Percentiles rank a stretch among this genome's conserved stretches.
Evolutionary conservation across 495 filamentous ascomycete species (phyloP).

Genomic region (Apodospora peruviana): DNA sequence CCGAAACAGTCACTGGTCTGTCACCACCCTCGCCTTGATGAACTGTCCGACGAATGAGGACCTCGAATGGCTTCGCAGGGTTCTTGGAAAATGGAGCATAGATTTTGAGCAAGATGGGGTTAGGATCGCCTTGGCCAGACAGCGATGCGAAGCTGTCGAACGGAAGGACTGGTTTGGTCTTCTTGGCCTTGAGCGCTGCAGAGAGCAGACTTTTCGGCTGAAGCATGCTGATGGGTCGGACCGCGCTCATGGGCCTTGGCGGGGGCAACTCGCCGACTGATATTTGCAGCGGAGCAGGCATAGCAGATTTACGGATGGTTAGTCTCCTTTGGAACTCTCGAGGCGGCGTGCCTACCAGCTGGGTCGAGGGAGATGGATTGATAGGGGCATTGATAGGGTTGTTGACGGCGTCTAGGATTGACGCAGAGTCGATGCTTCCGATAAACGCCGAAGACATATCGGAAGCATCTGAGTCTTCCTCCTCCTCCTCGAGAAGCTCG

Average conservation of each 20-base stretch:
- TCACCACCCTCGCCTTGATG: conserved; percentile 60
- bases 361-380: conserved; percentile 42
- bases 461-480: conserved; percentile 54
- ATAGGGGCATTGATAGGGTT: conserved; percentile 41
- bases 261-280: conserved; percentile 75
- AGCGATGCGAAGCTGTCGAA: conserved; percentile 82
- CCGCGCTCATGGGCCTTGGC: conserved; percentile 81
- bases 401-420: conserved; percentile 46
- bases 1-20: conserved; percentile 72
- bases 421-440: conserved; percentile 50
- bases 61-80: conserved; percentile 65
- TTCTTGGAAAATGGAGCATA: conserved; percentile 77
- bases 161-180: conserved; percentile 72
- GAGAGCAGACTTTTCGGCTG: conserved; percentile 72
- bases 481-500: conserved; percentile 52
- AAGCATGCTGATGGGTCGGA: conserved; percentile 74
- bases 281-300: conserved; percentile 47
- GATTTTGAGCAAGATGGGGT: conserved; percentile 78
- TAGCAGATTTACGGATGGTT: conserved; percentile 37
- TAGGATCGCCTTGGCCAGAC: conserved; percentile 76
- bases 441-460: conserved; percentile 48
- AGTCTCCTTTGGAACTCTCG: conserved; percentile 45
- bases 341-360: conserved; percentile 51
- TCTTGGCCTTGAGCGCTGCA: conserved; percentile 66
- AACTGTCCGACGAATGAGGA: conserved; percentile 70